phyloP scores from a whole-genome alignment of 495 filamentous ascomycete species.

The Elasticomyces elasticus region DNA sequence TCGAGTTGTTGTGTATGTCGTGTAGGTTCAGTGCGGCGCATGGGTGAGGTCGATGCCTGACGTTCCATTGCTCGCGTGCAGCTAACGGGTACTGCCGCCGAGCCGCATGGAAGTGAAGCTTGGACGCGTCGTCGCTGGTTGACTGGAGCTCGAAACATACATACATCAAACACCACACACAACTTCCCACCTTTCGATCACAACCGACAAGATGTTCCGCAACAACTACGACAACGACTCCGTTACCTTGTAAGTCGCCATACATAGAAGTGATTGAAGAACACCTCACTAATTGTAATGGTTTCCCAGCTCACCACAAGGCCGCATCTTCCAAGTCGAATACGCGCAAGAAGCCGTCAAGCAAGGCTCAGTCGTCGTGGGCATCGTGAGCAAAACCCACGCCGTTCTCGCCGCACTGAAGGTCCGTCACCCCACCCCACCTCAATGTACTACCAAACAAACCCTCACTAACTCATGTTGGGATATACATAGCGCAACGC shows the following conservation, averaged over 20 bases:
- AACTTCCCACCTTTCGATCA: not conserved
- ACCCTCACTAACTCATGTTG: constrained; percentile 14
- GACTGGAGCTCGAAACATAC: not conserved
- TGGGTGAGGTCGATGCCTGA: constrained; percentile 12
- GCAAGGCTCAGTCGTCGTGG: constrained; percentile 96
- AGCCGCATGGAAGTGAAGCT: constrained; percentile 2
- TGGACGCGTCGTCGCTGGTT: constrained; percentile 7
- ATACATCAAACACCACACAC: not conserved
- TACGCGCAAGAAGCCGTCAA: constrained; percentile 98
- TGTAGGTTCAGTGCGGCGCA: not conserved
- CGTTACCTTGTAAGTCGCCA: constrained; percentile 79
- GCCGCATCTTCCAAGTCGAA: constrained; percentile 98
- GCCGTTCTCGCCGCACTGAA: constrained; percentile 92
- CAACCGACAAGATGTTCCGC: constrained; percentile 69
- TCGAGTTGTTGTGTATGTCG: not conserved
- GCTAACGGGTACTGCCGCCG: not conserved
- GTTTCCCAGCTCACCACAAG: constrained; percentile 94
- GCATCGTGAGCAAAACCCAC: constrained; percentile 94
- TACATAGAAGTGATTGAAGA: not conserved
- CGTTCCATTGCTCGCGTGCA: constrained; percentile 8
- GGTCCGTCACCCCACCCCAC: constrained; percentile 42
- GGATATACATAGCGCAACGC: constrained; percentile 78
- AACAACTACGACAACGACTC: constrained; percentile 99
- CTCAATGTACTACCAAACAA: constrained; percentile 11
- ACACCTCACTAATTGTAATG: constrained; percentile 12